Evolutionary conservation across 768 basidiomycete species (phyloP).

Genomic region (Boletus sp.): DNA sequence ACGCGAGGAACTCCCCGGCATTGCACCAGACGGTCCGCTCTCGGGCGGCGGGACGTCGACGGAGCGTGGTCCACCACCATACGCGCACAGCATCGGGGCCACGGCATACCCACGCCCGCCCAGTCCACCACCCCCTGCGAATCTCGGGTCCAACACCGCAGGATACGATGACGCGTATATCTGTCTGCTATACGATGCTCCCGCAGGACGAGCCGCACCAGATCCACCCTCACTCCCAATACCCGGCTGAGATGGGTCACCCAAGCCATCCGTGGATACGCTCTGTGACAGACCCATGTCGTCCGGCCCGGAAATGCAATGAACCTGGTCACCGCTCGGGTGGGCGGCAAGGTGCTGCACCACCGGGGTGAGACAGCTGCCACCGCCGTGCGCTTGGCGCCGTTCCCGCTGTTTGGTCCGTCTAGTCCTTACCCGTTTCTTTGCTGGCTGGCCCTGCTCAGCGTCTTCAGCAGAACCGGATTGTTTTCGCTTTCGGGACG

Average conservation of each 20-base stretch:
- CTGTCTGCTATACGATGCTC: not conserved
- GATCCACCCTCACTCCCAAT: conserved; percentile 18
- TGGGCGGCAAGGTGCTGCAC: not conserved
- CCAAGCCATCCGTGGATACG: conserved; percentile 7
- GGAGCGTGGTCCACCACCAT: not conserved
- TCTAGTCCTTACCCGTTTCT: conserved; percentile 25
- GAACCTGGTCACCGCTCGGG: conserved; percentile 15
- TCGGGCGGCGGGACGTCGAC: not conserved
- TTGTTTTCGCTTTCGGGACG: conserved; percentile 38
- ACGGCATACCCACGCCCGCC: not conserved
- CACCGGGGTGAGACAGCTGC: not conserved
- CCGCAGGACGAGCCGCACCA: conserved; percentile 14
- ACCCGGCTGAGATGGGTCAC: conserved; percentile 19
- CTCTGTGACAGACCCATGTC: conserved; percentile 20
- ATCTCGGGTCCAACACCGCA: conserved; percentile 12
- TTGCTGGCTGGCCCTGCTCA: conserved; percentile 15
- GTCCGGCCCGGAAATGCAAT: conserved; percentile 15
- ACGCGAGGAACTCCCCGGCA: not conserved
- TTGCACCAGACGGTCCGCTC: conserved; percentile 5
- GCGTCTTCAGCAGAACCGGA: conserved; percentile 21
- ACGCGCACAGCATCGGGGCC: not conserved
- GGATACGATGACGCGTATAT: conserved; percentile 12
- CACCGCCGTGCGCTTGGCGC: conserved; percentile 13
- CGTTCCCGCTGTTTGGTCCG: conserved; percentile 28
- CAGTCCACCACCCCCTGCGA: not conserved